Percentiles rank a stretch among this genome's conserved stretches.
Evolutionary conservation across 768 basidiomycete species (phyloP).

Genomic region (Pleurotus ostreatus): DNA sequence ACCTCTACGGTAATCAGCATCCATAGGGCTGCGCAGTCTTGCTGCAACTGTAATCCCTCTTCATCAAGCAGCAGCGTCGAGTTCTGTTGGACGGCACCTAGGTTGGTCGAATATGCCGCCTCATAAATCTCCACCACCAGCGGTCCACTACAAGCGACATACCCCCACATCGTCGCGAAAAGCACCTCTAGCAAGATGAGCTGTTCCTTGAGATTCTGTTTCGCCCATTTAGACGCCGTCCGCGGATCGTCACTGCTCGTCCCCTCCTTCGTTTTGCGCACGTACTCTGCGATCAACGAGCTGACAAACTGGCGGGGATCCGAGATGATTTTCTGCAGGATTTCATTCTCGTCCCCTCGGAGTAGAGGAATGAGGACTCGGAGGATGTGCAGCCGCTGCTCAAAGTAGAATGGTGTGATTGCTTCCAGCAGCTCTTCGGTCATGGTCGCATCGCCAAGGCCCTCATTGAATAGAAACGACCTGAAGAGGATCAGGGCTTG

Average conservation of each 20-base stretch:
- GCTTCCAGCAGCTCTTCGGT: constrained; percentile 60
- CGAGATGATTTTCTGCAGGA: constrained; percentile 57
- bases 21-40: constrained; percentile 73
- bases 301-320: constrained; percentile 63
- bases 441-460: constrained; percentile 44
- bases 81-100: constrained; percentile 64
- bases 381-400: constrained; percentile 70
- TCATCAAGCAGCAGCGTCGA: constrained; percentile 68
- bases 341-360: constrained; percentile 60
- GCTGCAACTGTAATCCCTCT: constrained; percentile 58
- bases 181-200: constrained; percentile 78
- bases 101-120: constrained; percentile 56
- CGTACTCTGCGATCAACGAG: constrained; percentile 58
- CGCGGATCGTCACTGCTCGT: constrained; percentile 46
- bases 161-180: constrained; percentile 87
- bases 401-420: constrained; percentile 78
- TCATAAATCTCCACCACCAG: constrained; percentile 62
- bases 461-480: constrained; percentile 77
- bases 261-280: constrained; percentile 45
- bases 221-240: constrained; percentile 62
- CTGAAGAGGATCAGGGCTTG: constrained; percentile 72
- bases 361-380: constrained; percentile 74
- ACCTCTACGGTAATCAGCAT: constrained; percentile 76
- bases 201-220: constrained; percentile 76
- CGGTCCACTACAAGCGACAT: constrained; percentile 59